These are phyloP conservation scores for Boletellus deceptivus DNA, from an alignment of 1,284 basidiomycete species.

Conservation along the genomic window DNA sequence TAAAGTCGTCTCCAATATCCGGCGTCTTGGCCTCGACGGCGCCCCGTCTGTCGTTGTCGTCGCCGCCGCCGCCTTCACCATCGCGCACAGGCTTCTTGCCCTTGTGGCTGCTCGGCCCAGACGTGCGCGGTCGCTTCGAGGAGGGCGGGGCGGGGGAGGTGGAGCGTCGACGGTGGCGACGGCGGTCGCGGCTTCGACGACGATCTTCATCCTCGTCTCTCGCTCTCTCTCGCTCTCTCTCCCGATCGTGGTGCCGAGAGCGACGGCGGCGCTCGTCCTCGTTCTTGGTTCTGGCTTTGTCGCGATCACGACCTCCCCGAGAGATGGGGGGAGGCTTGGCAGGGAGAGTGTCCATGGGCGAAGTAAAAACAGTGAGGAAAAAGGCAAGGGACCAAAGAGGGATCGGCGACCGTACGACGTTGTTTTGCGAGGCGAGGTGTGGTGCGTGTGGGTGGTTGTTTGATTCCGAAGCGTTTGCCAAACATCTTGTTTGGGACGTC, in stretches of 20 bases:
- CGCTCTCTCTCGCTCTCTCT: background rate
- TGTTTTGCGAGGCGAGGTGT: background rate
- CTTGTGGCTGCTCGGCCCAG: conserved; percentile 12
- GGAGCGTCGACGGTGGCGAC: conserved; percentile 10
- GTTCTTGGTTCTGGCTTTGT: conserved; percentile 13
- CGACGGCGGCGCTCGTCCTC: conserved; percentile 10
- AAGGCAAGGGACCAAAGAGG: no score
- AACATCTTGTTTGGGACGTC: conserved; percentile 12
- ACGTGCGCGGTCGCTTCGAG: conserved; percentile 19
- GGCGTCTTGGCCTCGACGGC: conserved; percentile 10
- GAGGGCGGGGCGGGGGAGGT: conserved; percentile 11
- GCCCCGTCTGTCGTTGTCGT: background rate
- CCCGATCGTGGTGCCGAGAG: conserved; percentile 4
- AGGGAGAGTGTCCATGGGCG: conserved; percentile 23
- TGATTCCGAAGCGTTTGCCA: conserved; percentile 28
- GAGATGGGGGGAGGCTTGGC: conserved; percentile 19
- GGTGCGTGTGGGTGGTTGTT: conserved; percentile 20
- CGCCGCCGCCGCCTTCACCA: background rate
- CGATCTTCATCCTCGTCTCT: background rate
- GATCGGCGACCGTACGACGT: no score
- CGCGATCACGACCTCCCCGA: conserved; percentile 11
- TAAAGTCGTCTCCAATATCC: conserved; percentile 54
- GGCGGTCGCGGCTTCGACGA: conserved; percentile 1
- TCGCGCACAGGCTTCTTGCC: conserved; percentile 14
- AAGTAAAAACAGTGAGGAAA: background rate